Conservation (phyloP, 441 rosid species). For the Omphalea diandra region DNA sequence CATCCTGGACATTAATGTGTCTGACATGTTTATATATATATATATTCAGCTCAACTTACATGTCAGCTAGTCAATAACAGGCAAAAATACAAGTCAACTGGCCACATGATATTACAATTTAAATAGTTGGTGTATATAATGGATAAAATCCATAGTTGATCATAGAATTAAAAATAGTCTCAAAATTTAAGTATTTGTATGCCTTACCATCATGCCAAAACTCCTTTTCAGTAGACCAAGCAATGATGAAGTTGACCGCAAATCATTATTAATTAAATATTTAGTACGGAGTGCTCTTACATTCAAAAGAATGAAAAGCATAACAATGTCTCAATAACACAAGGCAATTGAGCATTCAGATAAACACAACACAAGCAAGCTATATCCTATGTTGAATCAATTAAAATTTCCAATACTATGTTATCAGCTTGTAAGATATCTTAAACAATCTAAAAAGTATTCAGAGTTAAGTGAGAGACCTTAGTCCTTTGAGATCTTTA, state of each 20-base stretch:
- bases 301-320: constrained; percentile 11
- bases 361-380: constrained; percentile 1
- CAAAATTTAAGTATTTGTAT: too few species aligned
- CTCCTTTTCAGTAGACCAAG: neutral
- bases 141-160: too few species aligned
- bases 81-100: too few species aligned
- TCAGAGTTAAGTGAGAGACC: constrained; percentile 43
- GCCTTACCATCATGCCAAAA: too few species aligned
- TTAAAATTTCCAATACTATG: neutral
- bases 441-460: too few species aligned
- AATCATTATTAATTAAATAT: neutral
- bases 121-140: too few species aligned
- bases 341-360: neutral
- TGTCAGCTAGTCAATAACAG: too few species aligned
- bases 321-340: neutral
- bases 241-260: neutral
- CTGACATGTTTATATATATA: too few species aligned
- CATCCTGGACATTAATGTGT: too few species aligned
- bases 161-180: too few species aligned
- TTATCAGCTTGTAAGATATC: neutral
- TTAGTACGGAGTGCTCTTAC: neutral
- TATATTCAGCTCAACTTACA: too few species aligned
- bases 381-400: neutral
- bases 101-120: too few species aligned
- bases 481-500: constrained; percentile 93